A percentile compares a stretch with the other conserved stretches of the same genome.
phyloP scores from a whole-genome alignment of 768 basidiomycete genomes.

The Leccinellum luteum region DNA sequence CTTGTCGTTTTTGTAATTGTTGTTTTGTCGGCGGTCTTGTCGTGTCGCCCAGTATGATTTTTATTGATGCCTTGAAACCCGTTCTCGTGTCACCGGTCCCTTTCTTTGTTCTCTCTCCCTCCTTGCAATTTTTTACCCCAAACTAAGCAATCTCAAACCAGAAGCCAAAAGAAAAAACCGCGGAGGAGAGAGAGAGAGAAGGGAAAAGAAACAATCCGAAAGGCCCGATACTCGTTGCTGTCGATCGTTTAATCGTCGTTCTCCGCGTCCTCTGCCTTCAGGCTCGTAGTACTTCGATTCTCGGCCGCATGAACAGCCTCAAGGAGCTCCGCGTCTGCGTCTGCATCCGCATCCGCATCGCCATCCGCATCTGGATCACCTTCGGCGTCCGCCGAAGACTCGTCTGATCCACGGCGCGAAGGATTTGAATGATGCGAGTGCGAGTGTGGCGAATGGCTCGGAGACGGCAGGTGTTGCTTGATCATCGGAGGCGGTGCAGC shows the following conservation, averaged over 20 bases:
- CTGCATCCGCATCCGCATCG: constrained; percentile 30
- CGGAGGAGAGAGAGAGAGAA: background rate
- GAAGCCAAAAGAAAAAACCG: background rate
- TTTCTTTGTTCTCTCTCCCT: constrained; percentile 8
- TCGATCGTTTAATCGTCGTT: constrained; percentile 19
- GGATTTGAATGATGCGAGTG: constrained; percentile 21
- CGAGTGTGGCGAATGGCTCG: constrained; percentile 20
- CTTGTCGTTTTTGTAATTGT: background rate
- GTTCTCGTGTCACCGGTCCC: background rate
- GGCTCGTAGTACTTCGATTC: constrained; percentile 36
- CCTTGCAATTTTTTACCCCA: constrained; percentile 14
- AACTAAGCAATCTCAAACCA: constrained; percentile 6
- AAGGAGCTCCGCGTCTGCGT: constrained; percentile 46
- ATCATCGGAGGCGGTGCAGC: constrained; percentile 15
- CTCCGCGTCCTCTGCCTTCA: constrained; percentile 29
- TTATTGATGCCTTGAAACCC: constrained; percentile 8
- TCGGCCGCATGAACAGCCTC: constrained; percentile 53
- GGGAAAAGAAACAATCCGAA: background rate
- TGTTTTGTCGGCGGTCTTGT: background rate
- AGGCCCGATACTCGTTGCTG: background rate
- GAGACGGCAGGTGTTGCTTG: constrained; percentile 24
- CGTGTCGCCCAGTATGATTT: background rate
- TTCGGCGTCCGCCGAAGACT: constrained; percentile 29
- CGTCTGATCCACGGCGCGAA: constrained; percentile 26
- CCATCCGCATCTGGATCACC: constrained; percentile 38